Percentiles rank a stretch among this genome's conserved stretches.
Evolutionary conservation across 2,329 filamentous ascomycete genomes (phyloP).

Genomic region (Zymoseptoria ardabiliae): DNA sequence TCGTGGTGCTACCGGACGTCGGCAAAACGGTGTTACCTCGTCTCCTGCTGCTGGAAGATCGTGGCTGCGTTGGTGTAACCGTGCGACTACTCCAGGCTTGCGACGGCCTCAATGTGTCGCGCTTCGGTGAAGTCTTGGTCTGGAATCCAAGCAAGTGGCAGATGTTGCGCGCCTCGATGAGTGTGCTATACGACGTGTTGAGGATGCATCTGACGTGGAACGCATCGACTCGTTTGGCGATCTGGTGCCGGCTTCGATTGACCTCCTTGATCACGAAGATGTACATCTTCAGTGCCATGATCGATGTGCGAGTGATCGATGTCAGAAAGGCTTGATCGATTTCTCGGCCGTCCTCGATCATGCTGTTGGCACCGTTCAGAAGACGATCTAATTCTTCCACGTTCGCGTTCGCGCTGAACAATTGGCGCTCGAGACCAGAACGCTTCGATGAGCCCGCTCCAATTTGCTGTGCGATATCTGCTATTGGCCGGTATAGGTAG

Average conservation of each 20-base stretch:
- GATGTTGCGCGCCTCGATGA: slow-evolving; percentile 54
- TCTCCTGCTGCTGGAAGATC: slow-evolving; percentile 37
- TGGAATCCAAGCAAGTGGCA: slow-evolving; percentile 45
- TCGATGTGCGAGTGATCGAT: slow-evolving; percentile 35
- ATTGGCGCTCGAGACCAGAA: slow-evolving; percentile 47
- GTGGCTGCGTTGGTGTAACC: slow-evolving; percentile 42
- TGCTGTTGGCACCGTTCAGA: slow-evolving; percentile 33
- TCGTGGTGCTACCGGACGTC: slow-evolving; percentile 32
- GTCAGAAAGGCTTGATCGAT: slow-evolving; percentile 41
- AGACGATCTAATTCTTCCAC: slow-evolving; percentile 50
- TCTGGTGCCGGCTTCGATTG: slow-evolving; percentile 42
- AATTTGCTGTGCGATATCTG: slow-evolving; percentile 33
- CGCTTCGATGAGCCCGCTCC: slow-evolving; percentile 38
- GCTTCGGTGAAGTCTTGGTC: slow-evolving; percentile 19
- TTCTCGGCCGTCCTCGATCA: slow-evolving; percentile 40
- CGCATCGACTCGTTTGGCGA: slow-evolving; percentile 49
- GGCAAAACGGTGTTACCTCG: slow-evolving; percentile 47
- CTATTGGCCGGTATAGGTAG: slow-evolving; percentile 23
- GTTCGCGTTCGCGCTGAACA: slow-evolving; percentile 49
- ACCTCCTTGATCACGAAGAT: slow-evolving; percentile 44
- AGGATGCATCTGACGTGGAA: slow-evolving; percentile 53
- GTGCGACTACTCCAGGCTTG: slow-evolving; percentile 28
- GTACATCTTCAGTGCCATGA: slow-evolving; percentile 45
- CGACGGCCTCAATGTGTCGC: slow-evolving; percentile 24
- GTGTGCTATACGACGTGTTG: slow-evolving; percentile 51